These are phyloP conservation scores for Paratrimastix pyriformis DNA, from an alignment of 78 protist species.

Conservation along the genomic window DNA sequence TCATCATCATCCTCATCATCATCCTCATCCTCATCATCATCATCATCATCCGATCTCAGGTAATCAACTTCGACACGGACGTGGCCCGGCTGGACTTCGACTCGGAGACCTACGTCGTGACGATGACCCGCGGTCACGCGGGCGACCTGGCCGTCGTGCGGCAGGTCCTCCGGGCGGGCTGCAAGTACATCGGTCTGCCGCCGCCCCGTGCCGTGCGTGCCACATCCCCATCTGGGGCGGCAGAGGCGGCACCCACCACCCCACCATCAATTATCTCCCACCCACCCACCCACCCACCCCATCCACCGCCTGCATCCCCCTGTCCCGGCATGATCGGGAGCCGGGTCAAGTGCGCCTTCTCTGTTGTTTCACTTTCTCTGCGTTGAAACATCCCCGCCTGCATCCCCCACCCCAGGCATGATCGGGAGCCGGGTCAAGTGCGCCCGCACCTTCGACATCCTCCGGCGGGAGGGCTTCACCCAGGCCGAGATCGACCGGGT, in stretches of 20 bases:
- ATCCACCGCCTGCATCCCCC: background rate
- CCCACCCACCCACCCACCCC: too few species aligned
- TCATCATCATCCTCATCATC: background rate
- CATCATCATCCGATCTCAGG: background rate
- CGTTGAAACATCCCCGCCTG: background rate
- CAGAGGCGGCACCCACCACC: too few species aligned
- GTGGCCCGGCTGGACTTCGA: background rate
- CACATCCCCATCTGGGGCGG: too few species aligned
- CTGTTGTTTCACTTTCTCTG: background rate
- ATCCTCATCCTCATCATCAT: background rate
- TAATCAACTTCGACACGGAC: background rate
- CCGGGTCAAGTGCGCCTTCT: background rate
- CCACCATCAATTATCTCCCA: too few species aligned
- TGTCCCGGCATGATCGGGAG: background rate
- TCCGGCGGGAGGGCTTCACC: background rate
- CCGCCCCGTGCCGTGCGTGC: background rate
- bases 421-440: constrained; percentile 7
- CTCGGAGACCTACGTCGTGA: background rate
- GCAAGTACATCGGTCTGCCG: background rate
- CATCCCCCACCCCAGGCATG: background rate
- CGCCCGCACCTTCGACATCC: too few species aligned
- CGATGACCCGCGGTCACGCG: constrained; percentile 8
- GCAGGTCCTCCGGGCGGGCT: background rate
- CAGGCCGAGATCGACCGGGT: background rate
- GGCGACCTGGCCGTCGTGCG: background rate